Evolutionary conservation across 805 yeast genomes (phyloP).

Genomic region (Jamesozyma spencerorum): DNA sequence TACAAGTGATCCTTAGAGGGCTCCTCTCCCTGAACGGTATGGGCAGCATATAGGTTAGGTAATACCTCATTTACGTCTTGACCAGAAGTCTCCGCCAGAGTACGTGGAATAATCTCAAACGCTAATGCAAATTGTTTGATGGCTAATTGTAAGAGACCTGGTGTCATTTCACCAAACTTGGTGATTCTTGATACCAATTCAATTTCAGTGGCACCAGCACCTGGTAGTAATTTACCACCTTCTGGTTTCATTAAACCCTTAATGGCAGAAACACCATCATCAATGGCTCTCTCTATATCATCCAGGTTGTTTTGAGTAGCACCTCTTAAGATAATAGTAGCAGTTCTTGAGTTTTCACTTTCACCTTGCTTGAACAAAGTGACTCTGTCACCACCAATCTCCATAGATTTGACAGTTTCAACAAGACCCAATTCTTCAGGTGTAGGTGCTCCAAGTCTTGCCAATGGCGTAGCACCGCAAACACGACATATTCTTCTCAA

Average conservation of each 20-base stretch:
- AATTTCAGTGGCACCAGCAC: constrained; percentile 93
- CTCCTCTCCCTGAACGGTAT: constrained; percentile 34
- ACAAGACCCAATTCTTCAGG: constrained; percentile 88
- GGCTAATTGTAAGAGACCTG: constrained; percentile 87
- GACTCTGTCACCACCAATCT: constrained; percentile 96
- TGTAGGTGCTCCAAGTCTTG: constrained; percentile 88
- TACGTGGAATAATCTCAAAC: constrained; percentile 87
- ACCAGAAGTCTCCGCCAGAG: constrained; percentile 91
- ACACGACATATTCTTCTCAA: constrained; percentile 89
- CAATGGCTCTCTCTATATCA: constrained; percentile 94
- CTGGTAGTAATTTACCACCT: constrained; percentile 75
- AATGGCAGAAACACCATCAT: constrained; percentile 89
- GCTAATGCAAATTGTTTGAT: constrained; percentile 91
- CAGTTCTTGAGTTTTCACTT: constrained; percentile 58
- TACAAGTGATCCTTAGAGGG: constrained; percentile 25
- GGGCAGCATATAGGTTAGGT: constrained; percentile 83
- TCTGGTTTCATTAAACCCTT: constrained; percentile 78
- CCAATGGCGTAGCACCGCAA: constrained; percentile 94
- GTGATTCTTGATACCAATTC: constrained; percentile 75
- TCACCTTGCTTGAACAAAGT: constrained; percentile 79
- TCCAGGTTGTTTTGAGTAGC: constrained; percentile 92
- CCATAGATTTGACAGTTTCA: constrained; percentile 81
- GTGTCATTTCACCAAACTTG: constrained; percentile 84
- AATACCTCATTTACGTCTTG: constrained; percentile 82
- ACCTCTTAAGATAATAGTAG: constrained; percentile 90